phyloP scores from a whole-genome alignment of 1,284 basidiomycete species.

The Dichomitus squalens region DNA sequence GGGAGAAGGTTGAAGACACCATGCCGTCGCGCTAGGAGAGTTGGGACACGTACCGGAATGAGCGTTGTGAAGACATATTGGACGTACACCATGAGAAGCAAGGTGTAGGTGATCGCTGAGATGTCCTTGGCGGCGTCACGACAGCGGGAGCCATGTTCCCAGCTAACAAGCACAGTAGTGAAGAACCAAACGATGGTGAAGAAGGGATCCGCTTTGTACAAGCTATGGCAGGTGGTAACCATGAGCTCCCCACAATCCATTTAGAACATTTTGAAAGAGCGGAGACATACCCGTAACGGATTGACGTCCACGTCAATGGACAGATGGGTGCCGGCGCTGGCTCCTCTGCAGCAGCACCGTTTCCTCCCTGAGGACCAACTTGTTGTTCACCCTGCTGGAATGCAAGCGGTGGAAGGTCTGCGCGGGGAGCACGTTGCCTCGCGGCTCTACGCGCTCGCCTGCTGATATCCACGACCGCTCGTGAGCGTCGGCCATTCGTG shows the following conservation, averaged over 20 bases:
- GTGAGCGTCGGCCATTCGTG: not conserved
- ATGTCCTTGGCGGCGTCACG: slow-evolving; percentile 47
- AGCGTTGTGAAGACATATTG: slow-evolving; percentile 74
- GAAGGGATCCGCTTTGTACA: slow-evolving; percentile 30
- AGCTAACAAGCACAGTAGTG: slow-evolving; percentile 68
- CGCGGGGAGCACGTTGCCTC: not conserved
- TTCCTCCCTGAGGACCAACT: not conserved
- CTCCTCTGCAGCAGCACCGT: not conserved
- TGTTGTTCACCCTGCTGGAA: not conserved
- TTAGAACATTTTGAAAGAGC: not conserved
- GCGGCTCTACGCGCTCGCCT: not conserved
- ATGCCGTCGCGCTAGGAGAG: not conserved
- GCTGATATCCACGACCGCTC: not conserved
- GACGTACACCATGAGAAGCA: slow-evolving; percentile 44
- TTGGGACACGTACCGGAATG: slow-evolving; percentile 51
- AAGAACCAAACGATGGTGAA: slow-evolving; percentile 73
- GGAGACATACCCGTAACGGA: not conserved
- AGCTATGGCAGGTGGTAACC: not conserved
- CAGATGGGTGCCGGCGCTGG: not conserved
- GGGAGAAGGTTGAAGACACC: not conserved
- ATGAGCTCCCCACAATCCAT: not conserved
- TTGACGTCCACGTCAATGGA: not conserved
- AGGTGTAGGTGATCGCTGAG: not conserved
- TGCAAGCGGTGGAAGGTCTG: not conserved
- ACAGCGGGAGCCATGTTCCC: slow-evolving; percentile 67